These are phyloP conservation scores for Lepidium campestre DNA, from an alignment of 441 rosid species.

Conservation along the genomic window DNA sequence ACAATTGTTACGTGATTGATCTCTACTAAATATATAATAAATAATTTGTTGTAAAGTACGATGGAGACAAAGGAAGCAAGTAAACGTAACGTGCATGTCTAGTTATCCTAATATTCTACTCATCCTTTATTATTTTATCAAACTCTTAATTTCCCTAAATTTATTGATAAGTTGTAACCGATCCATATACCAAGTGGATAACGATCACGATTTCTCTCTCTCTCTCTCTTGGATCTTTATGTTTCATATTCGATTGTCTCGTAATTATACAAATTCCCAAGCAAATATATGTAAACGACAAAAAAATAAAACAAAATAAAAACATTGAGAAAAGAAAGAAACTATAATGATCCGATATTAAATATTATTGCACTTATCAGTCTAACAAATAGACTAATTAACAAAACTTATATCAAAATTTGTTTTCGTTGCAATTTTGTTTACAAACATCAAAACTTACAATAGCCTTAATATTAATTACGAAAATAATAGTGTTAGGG, in stretches of 20 bases:
- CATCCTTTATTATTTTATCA: neutral
- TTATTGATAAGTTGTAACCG: neutral
- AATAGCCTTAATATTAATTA: too few relatives aligned
- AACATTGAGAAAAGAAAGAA: neutral
- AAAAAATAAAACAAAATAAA: neutral
- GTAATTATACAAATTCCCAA: neutral
- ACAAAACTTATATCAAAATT: neutral
- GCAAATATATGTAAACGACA: neutral
- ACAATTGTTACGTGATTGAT: conserved; percentile 13
- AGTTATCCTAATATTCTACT: neutral
- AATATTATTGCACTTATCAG: neutral
- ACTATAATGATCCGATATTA: neutral
- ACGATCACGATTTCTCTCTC: conserved; percentile 10
- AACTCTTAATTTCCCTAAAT: neutral
- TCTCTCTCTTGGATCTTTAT: conserved; percentile 16
- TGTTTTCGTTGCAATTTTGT: too few relatives aligned
- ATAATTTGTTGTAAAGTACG: conserved; percentile 21
- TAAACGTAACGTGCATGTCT: conserved; percentile 31
- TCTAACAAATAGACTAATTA: neutral
- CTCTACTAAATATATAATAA: too few relatives aligned
- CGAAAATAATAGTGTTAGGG: too few relatives aligned
- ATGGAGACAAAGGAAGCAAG: conserved; percentile 27
- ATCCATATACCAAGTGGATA: conserved; percentile 20
- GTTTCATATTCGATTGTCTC: conserved; percentile 11
- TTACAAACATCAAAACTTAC: too few relatives aligned